Evolutionary conservation across 2,329 filamentous ascomycete species (phyloP), one percentile per base, ranked within the genome.

Genomic region (Trichoderma guizhouense): DNA sequence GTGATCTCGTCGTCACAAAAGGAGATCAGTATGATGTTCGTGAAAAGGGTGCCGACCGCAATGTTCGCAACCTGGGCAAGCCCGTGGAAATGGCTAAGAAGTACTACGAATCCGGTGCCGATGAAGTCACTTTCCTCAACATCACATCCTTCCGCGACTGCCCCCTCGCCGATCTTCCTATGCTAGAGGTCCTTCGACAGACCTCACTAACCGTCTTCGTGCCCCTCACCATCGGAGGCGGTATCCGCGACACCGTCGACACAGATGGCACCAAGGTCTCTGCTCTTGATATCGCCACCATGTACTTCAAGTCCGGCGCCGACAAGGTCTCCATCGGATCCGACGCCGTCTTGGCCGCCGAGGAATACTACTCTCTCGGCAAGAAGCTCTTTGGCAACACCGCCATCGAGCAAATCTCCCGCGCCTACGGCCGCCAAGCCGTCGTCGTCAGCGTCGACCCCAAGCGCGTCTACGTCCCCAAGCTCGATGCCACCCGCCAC

Each of bases 1-100:
- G 96, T 39, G 96, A 99, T 81, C 86, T 99, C 11, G 96, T 99
- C 0, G 96, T 99, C 47, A 99, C 96, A 15, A 99, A 99, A 83
- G 96, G 96, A 71, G 96, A 99, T 82, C 95, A 98, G 82, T 99
- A 99, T 84, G 96, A 99, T 78, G 96, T 99, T 7, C 93, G 96
- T 36, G 96, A 98, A 79, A 98, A 98, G 83, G 85, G 86, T 26
- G 86, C 84, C 15, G 85, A 86, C 71, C 86, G 88, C 69, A 79
- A 79, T 76, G 95, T 99, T 43, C 91, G 96, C 74, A 99, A 99
- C 81, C 87, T 99, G 4, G 96, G 96, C 75, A 99, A 99, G 83
- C 96, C 96, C 2, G 95, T 99, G 63, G 94, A 97, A 75, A 93
- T 99, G 89, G 96, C 96, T 9, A 90, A 90, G 82, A 90, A 89